phyloP scores from a whole-genome alignment of 345 rosid genomes.

The Mercurialis annua region DNA sequence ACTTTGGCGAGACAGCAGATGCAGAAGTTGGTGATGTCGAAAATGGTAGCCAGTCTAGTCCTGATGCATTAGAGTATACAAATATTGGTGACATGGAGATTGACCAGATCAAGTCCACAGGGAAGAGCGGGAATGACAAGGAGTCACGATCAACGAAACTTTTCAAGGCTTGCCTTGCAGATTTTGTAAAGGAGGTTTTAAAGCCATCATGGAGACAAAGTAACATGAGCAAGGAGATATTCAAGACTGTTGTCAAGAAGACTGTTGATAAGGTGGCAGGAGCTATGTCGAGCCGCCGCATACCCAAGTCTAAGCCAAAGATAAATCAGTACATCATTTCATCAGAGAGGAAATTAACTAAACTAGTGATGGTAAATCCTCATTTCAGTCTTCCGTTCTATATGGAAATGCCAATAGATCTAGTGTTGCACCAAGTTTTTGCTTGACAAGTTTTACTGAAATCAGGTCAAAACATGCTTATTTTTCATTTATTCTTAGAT shows the following conservation, averaged over 20 bases:
- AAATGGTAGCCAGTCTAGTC: slow-evolving; percentile 46
- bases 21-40: slow-evolving; percentile 60
- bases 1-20: slow-evolving; percentile 67
- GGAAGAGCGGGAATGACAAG: slow-evolving; percentile 52
- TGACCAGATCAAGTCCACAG: slow-evolving; percentile 50
- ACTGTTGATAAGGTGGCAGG: slow-evolving; percentile 83
- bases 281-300: slow-evolving; percentile 66
- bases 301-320: slow-evolving; percentile 79
- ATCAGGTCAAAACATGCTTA: no score
- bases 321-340: slow-evolving; percentile 73
- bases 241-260: slow-evolving; percentile 88
- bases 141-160: slow-evolving; percentile 65
- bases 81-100: slow-evolving; percentile 45
- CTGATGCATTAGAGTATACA: slow-evolving; percentile 30
- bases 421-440: no score
- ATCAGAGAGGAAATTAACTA: slow-evolving; percentile 69
- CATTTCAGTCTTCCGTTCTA: slow-evolving; percentile 6
- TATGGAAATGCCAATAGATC: background rate
- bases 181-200: slow-evolving; percentile 86
- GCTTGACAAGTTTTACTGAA: no score
- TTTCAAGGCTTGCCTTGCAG: slow-evolving; percentile 71
- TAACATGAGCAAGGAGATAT: slow-evolving; percentile 94
- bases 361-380: slow-evolving; percentile 81
- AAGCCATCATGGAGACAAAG: slow-evolving; percentile 94
- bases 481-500: no score